Base-by-base conservation (phyloP, 1,284 basidiomycete species). In the Cutaneotrichosporon sp. region DNA sequence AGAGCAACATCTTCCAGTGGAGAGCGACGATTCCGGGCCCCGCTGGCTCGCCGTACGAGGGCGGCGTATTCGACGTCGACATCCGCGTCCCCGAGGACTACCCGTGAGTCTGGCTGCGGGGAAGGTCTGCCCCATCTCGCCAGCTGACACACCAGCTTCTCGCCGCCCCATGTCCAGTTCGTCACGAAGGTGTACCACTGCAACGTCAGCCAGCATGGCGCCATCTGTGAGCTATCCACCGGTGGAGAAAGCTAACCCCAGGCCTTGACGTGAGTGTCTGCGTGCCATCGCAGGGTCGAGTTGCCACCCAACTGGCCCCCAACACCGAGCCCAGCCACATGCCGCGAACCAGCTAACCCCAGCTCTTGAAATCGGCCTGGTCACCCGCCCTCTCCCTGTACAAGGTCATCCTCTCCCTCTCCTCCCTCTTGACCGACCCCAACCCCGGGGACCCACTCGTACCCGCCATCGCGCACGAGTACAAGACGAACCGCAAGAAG, bases 401-500 rank as follows among this genome's bases (percentile, higher is more conserved):
- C 83, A 95, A 95, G 82, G 93, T 97, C 33, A 79, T 97, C 38
- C 85, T 97, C 72, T 95, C 92, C 73, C 95, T 97, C 75, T 95
- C 92, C 72, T 97, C 95, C 68, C 94, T 97, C 89, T 82, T 97
- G 73, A 95, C 92, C 54, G 95, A 97, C 78, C 94, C 94, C 68
- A 97, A 97, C 82, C 94, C 94, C 53, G 91, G 95, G 79, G 94
- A 97, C 75, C 82, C 82, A 0, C 77, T 83, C 27, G 80, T 82
- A 20, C 75, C 80, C 10, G 64, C 72, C 27, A 81, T 82, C 24
- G 80, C 92, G 38, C 88, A 92, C 76, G 80, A 93, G 72, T 95
- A 94, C 86, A 93, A 92, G 87, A 90, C 87, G 54, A 90, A 95
- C 80, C 87, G 90, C 72, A 82, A 87, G 69, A 87, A 90, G 73